Evolutionary conservation across 805 yeast genomes (phyloP), one percentile per base, ranked within the genome.

Genomic region (Kazachstania viticola): DNA sequence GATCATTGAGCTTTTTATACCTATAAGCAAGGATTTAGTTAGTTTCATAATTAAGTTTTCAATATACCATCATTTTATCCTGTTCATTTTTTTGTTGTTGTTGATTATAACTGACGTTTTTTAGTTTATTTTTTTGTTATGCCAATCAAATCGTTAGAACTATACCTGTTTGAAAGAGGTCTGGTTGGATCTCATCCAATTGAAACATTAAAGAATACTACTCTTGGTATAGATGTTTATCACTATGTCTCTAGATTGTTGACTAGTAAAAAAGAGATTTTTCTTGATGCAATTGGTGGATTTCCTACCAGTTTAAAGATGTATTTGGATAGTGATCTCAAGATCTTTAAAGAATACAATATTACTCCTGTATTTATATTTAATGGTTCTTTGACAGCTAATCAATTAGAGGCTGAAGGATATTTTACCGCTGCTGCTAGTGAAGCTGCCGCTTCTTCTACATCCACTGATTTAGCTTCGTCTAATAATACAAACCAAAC

Each of bases 361-460:
- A 71, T 85, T 35, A 77, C 73, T n/a, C 94, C 94, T 0, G 58
- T 84, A 12, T 85, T 82, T 52, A 78, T 85, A 6, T 74, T 85
- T 36, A 67, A 75, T 4, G 96, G 96, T 1, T 61, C 75, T 35
- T 59, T 62, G 31, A 68, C 55, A 30, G 37, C 45, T 21, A 51
- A 58, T 39, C 49, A 56, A 31, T 57, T 55, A 33, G 56, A 58
- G 12, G 38, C 40, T 6, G 48, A 48, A 12, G 50, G 49, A 13
- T 36, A 42, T 24, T 40, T 47, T 28, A 38, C 37, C 21, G 49
- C 54, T 6, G 39, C 49, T 13, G 45, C 50, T 4, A 32, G 41
- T 1, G 51, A 47, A 34, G 45, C 45, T 12, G 40, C 47, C 11
- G 39, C 45, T 1, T 33, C 38, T 13, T 25, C 34, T 19, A 12